Evolutionary conservation across 2,329 filamentous ascomycete genomes (phyloP).

Genomic region (Fusarium algeriense): DNA sequence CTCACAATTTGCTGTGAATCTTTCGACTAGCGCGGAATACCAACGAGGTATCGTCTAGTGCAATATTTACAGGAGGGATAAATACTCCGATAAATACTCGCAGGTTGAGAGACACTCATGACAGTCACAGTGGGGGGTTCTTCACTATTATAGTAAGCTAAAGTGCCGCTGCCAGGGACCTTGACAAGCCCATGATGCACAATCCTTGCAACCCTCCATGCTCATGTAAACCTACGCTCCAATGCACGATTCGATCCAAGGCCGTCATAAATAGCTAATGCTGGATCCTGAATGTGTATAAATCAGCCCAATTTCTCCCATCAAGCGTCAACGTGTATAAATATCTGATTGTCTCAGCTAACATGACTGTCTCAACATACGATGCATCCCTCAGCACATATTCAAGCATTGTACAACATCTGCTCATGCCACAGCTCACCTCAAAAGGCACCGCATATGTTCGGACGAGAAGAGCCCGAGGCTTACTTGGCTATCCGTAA

Average conservation of each 20-base stretch:
- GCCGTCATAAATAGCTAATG: constrained; percentile 24
- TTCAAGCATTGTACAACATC: constrained; percentile 24
- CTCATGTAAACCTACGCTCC: constrained; percentile 24
- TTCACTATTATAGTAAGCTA: constrained; percentile 18
- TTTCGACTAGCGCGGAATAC: not conserved
- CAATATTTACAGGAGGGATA: constrained; percentile 17
- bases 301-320: not conserved
- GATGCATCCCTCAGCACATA: constrained; percentile 13
- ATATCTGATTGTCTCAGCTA: not conserved
- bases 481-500: not conserved
- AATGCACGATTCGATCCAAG: constrained; percentile 35
- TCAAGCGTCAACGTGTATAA: not conserved
- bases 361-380: constrained; percentile 14
- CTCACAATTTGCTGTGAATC: constrained; percentile 7
- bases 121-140: constrained; percentile 13
- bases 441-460: constrained; percentile 6
- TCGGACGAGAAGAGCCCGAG: constrained; percentile 14
- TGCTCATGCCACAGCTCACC: constrained; percentile 18
- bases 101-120: constrained; percentile 2
- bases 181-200: constrained; percentile 36
- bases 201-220: constrained; percentile 39
- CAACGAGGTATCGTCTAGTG: constrained; percentile 11
- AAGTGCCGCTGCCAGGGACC: constrained; percentile 40
- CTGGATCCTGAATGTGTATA: not conserved
- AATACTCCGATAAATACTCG: constrained; percentile 22